These are phyloP conservation scores for Dactylonectria macrodidyma DNA, from an alignment of 2,329 filamentous ascomycete species.

Conservation along the genomic window DNA sequence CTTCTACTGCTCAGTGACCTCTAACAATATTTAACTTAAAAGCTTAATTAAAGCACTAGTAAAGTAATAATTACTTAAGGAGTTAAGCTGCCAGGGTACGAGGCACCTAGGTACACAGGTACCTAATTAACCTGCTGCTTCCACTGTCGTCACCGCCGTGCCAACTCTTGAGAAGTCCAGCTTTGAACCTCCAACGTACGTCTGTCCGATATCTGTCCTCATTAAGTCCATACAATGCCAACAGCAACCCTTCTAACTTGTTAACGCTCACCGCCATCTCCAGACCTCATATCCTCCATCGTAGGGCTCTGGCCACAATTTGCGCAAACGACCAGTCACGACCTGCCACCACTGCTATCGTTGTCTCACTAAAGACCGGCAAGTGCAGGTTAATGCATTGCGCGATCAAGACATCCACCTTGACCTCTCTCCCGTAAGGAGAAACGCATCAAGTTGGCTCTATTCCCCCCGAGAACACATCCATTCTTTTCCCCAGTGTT, in stretches of 20 bases:
- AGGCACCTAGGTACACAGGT: no score
- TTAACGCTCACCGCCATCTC: neutral
- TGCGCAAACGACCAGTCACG: neutral
- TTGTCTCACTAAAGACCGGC: neutral
- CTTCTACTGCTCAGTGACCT: no score
- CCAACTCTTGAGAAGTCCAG: neutral
- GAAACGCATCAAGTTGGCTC: slow-evolving; percentile 32
- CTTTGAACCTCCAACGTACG: neutral
- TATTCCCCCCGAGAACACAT: slow-evolving; percentile 1
- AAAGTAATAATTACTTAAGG: no score
- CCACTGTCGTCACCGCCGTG: slow-evolving; percentile 12
- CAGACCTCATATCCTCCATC: no score
- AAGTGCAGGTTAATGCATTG: neutral
- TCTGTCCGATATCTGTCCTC: neutral
- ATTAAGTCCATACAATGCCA: neutral
- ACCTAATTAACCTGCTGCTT: neutral
- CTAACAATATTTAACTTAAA: no score
- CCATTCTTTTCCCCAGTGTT: neutral
- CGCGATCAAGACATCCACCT: neutral
- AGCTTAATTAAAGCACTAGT: no score
- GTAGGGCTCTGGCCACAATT: neutral
- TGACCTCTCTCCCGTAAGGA: slow-evolving; percentile 1
- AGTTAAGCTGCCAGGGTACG: no score
- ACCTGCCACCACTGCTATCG: neutral
- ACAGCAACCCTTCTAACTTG: neutral